Evolutionary conservation across 1,284 basidiomycete genomes (phyloP), one percentile per base, ranked within the genome.

Genomic region (Somion occarium): DNA sequence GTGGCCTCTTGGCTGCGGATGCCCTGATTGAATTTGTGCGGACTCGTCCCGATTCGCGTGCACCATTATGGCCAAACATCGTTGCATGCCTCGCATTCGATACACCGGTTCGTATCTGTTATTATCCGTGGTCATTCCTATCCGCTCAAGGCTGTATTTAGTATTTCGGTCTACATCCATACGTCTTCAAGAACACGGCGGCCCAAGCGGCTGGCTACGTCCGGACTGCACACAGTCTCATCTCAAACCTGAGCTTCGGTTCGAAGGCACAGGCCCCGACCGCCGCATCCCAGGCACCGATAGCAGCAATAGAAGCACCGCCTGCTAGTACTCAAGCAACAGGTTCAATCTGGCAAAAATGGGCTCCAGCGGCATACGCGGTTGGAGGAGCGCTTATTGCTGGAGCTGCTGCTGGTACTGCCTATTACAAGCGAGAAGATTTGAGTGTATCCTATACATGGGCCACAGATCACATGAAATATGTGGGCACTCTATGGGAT

Each of bases 381-480:
- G 69, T 87, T 48, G 78, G 91, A 54, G 76, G 91, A 56, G 74
- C 83, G 55, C 54, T 93, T 0, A 54, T 93, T 1, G 93, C 92
- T 1, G 90, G 90, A 1, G 91, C 90, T 0, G 91, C 91, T 1
- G 88, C 88, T n/a, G 88, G 90, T 0, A 81, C 87, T 1, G 90
- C 87, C 3, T 93, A 91, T 62, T 88, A 86, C 67, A 82, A 83
- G 53, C 78, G 87, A 43, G 79, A 85, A 11, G 87, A 91, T 25
- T 71, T 95, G 38, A 77, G 78, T 3, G 75, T 76, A 25, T 82
- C 89, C 2, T 89, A 88, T 61, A 73, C 76, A 13, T 95, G 87
- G 84, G 83, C 87, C 3, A 83, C 79, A 19, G 93, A 96, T 56
- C 95, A 98, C 67, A 82, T 97, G 79, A 88, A 87, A 60, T 98